Evolutionary conservation across 495 filamentous ascomycete genomes (phyloP).

Genomic region (Penicillium pancosmium): DNA sequence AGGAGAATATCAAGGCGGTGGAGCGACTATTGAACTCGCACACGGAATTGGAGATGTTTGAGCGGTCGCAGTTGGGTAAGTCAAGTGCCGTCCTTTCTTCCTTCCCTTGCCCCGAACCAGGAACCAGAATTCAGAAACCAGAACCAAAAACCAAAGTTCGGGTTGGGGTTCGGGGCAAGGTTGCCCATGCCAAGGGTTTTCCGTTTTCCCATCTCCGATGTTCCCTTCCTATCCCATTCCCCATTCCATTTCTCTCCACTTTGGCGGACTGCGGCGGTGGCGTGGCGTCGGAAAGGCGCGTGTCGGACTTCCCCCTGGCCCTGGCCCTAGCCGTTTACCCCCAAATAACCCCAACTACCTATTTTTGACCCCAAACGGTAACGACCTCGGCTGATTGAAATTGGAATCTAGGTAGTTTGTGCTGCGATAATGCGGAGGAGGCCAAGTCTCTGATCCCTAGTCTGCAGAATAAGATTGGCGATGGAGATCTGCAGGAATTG

Average conservation of each 20-base stretch:
- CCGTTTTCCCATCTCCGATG: too few species aligned
- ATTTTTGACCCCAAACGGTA: not conserved
- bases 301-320: not conserved
- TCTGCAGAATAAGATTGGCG: conserved; percentile 81
- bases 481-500: conserved; percentile 83
- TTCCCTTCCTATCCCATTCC: too few species aligned
- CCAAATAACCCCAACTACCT: not conserved
- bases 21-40: conserved; percentile 77
- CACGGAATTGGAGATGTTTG: conserved; percentile 83
- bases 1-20: conserved; percentile 90
- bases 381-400: not conserved
- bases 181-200: not conserved
- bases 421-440: conserved; percentile 90
- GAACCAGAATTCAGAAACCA: not conserved
- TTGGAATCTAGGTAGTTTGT: conserved; percentile 74
- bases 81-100: conserved; percentile 17
- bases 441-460: conserved; percentile 96
- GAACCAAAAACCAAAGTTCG: not conserved
- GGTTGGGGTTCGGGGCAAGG: not conserved
- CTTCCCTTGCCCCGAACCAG: not conserved
- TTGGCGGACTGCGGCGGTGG: not conserved
- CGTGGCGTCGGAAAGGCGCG: conserved; percentile 1
- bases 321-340: not conserved
- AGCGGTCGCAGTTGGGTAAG: conserved; percentile 89
- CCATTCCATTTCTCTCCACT: not conserved